Conservation (phyloP, 345 rosid genomes). For the Eucalyptus curtisii region DNA sequence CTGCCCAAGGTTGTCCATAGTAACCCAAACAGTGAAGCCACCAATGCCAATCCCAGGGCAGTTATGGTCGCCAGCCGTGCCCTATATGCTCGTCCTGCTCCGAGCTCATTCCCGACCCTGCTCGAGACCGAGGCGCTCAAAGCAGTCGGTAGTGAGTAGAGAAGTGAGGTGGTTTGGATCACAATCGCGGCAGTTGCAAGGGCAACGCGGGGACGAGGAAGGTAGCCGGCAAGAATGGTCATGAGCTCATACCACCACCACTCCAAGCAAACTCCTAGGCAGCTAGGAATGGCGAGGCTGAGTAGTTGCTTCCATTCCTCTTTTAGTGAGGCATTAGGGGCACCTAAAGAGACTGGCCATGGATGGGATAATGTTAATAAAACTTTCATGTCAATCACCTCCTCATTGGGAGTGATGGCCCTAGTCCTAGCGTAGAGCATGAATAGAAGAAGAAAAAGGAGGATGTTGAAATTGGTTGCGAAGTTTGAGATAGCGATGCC, state of each 20-base stretch:
- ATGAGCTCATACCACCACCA: slow-evolving; percentile 99
- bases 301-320: slow-evolving; percentile 53
- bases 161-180: slow-evolving; percentile 75
- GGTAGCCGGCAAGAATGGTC: slow-evolving; percentile 78
- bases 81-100: slow-evolving; percentile 51
- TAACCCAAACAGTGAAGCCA: slow-evolving; percentile 42
- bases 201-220: slow-evolving; percentile 38
- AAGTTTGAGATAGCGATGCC: slow-evolving; percentile 73
- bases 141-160: slow-evolving; percentile 77
- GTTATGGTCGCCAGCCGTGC: slow-evolving; percentile 52
- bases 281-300: slow-evolving; percentile 61
- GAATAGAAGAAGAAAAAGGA: slow-evolving; percentile 42
- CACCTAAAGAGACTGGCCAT: background rate
- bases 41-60: slow-evolving; percentile 42
- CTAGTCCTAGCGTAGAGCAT: slow-evolving; percentile 9
- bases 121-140: slow-evolving; percentile 69
- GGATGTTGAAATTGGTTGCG: slow-evolving; percentile 48
- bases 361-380: background rate
- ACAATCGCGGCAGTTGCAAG: slow-evolving; percentile 67
- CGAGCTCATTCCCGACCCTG: slow-evolving; percentile 81
- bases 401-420: background rate
- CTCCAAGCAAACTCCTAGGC: slow-evolving; percentile 80
- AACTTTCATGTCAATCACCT: background rate
- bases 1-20: slow-evolving; percentile 52
- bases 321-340: background rate